Conservation (phyloP, 1,284 basidiomycete genomes). For the Paramarasmius palmivorus region DNA sequence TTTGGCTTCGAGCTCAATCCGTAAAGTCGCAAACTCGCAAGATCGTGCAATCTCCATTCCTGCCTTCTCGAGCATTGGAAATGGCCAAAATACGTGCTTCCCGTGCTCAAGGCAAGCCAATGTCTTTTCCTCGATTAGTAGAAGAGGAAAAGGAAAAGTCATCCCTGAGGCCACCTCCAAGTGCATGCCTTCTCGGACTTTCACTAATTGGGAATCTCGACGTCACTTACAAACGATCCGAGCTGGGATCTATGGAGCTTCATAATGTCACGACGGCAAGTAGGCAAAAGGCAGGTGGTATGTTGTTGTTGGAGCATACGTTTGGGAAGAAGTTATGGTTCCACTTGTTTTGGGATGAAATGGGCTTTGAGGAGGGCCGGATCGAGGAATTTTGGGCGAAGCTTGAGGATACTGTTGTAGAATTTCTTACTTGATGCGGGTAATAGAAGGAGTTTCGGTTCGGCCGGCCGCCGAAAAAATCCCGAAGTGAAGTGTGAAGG, state of each 20-base stretch:
- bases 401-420: slow-evolving; percentile 31
- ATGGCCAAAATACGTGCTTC: slow-evolving; percentile 40
- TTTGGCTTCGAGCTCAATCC: slow-evolving; percentile 46
- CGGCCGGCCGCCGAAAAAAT: no score
- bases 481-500: no score
- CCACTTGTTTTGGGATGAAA: slow-evolving; percentile 48
- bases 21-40: slow-evolving; percentile 42
- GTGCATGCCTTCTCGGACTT: slow-evolving; percentile 46
- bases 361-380: slow-evolving; percentile 40
- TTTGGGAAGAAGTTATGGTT: slow-evolving; percentile 45
- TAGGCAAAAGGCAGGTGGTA: slow-evolving; percentile 43
- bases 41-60: slow-evolving; percentile 39
- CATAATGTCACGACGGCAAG: slow-evolving; percentile 48
- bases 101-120: slow-evolving; percentile 29
- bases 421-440: slow-evolving; percentile 22
- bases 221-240: slow-evolving; percentile 42
- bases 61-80: slow-evolving; percentile 37
- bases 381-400: slow-evolving; percentile 36
- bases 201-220: slow-evolving; percentile 57
- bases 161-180: slow-evolving; percentile 23
- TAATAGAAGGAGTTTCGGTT: no score
- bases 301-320: slow-evolving; percentile 49
- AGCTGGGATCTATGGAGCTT: slow-evolving; percentile 33
- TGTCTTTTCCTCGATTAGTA: slow-evolving; percentile 5
- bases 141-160: no score